Percentiles rank a stretch among this genome's conserved stretches.
Conservation (phyloP, 164 flowering plant genomes). For the Taxillus chinensis region DNA sequence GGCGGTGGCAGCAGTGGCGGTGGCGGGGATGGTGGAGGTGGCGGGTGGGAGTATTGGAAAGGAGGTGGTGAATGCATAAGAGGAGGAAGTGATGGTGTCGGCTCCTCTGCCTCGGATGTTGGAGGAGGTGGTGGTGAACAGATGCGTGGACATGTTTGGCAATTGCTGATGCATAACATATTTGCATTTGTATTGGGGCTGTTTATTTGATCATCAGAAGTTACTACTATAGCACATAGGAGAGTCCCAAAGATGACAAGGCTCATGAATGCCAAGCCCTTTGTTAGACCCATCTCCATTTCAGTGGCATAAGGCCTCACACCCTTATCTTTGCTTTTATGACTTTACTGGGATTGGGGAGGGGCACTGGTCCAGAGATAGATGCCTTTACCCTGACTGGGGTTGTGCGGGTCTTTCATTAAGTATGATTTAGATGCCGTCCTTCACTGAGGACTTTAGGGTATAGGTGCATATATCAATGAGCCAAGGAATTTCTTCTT, state of each 20-base stretch:
- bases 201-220: conserved; percentile 15
- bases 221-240: conserved; percentile 9
- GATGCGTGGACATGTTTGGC: conserved; percentile 43
- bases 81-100: conserved; percentile 8
- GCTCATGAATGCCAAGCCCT: neutral
- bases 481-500: conserved; percentile 2
- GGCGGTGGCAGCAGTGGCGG: conserved; percentile 6
- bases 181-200: conserved; percentile 18
- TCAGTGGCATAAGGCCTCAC: neutral
- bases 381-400: neutral
- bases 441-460: conserved; percentile 7
- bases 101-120: neutral
- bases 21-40: conserved; percentile 7
- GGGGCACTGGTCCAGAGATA: neutral
- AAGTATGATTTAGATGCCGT: conserved; percentile 13
- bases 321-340: conserved; percentile 7
- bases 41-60: conserved; percentile 1
- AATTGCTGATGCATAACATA: conserved; percentile 48
- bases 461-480: neutral
- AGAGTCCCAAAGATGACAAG: conserved; percentile 8
- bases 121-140: conserved; percentile 51
- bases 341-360: neutral
- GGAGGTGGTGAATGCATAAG: conserved; percentile 5
- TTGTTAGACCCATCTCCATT: conserved; percentile 13
- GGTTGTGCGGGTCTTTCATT: conserved; percentile 8